These are phyloP conservation scores for Scheffersomyces lignicola DNA, from an alignment of 1,139 yeast species.

Conservation along the genomic window DNA sequence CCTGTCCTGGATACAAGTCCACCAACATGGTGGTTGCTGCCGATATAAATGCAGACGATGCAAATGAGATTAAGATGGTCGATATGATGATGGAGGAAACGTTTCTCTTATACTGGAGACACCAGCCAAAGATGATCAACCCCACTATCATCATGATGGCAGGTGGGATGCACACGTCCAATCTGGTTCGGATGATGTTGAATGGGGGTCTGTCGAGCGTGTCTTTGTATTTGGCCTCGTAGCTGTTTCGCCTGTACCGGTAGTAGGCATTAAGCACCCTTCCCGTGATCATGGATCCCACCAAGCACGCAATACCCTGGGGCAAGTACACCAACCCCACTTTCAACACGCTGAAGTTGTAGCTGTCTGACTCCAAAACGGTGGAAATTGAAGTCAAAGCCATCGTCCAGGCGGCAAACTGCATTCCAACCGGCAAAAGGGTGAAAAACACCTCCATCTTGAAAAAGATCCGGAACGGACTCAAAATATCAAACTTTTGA, in stretches of 20 bases:
- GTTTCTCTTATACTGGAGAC: conserved; percentile 26
- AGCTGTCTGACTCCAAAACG: conserved; percentile 27
- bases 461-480: conserved; percentile 31
- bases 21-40: conserved; percentile 36
- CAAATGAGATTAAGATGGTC: conserved; percentile 28
- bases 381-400: conserved; percentile 33
- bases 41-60: conserved; percentile 28
- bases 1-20: conserved; percentile 34
- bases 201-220: conserved; percentile 24
- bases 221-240: conserved; percentile 19
- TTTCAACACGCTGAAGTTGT: conserved; percentile 33
- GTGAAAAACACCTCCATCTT: conserved; percentile 23
- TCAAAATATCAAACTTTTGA: conserved; percentile 21
- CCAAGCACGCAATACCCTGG: conserved; percentile 34
- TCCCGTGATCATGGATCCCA: conserved; percentile 33
- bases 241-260: conserved; percentile 14
- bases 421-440: conserved; percentile 33
- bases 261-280: conserved; percentile 30
- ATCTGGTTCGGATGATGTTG: conserved; percentile 26
- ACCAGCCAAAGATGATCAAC: conserved; percentile 42
- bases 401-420: conserved; percentile 41
- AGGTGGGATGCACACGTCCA: conserved; percentile 28
- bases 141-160: conserved; percentile 25
- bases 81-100: conserved; percentile 33
- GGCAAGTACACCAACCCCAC: conserved; percentile 42